Percentiles rank a stretch among this genome's conserved stretches.
Evolutionary conservation across 106 monocot genomes (phyloP).

Genomic region (Apostasia ramifera): DNA sequence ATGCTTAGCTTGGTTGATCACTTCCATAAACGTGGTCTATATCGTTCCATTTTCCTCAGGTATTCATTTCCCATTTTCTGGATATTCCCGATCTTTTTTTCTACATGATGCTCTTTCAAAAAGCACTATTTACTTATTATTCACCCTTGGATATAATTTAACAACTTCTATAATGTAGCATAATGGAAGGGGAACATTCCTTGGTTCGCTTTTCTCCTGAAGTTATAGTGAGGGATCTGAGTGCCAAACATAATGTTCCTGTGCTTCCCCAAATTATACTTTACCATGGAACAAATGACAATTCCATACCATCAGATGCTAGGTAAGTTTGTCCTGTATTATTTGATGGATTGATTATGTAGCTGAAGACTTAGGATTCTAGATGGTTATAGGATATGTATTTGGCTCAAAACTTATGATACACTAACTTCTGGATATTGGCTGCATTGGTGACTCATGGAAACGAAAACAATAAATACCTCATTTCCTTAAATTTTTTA

Average conservation of each 20-base stretch:
- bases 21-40: constrained; percentile 85
- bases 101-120: background rate
- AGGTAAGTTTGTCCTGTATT: constrained; percentile 39
- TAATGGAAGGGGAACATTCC: constrained; percentile 97
- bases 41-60: constrained; percentile 91
- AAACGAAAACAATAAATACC: no score
- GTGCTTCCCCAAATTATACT: constrained; percentile 65
- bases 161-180: constrained; percentile 36
- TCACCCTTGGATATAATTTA: background rate
- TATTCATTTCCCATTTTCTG: constrained; percentile 16
- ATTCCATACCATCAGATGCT: constrained; percentile 83
- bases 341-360: background rate
- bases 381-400: no score
- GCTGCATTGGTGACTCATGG: no score
- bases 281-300: constrained; percentile 82
- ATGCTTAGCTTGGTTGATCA: constrained; percentile 86
- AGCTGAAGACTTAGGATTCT: background rate
- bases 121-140: background rate
- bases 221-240: constrained; percentile 48
- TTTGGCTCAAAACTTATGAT: no score
- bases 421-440: no score
- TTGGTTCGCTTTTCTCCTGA: constrained; percentile 80
- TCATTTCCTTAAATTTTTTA: no score
- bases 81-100: background rate
- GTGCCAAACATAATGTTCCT: constrained; percentile 36